Evolutionary conservation across 768 basidiomycete species (phyloP).

Genomic region (Fibroporia radiculosa): DNA sequence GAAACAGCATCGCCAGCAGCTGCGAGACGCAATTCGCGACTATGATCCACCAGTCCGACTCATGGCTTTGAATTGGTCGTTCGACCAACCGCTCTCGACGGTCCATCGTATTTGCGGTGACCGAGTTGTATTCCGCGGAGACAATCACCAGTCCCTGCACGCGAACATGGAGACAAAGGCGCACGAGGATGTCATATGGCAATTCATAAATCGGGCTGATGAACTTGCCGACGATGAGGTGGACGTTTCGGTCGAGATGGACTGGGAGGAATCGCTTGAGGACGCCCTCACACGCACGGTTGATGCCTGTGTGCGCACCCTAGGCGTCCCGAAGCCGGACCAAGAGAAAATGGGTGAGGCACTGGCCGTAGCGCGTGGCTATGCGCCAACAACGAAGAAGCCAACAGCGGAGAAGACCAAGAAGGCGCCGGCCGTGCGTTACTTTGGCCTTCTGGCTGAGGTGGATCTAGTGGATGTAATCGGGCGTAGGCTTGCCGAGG

Average conservation of each 20-base stretch:
- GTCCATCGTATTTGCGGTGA: slow-evolving; percentile 72
- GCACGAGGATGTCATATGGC: slow-evolving; percentile 80
- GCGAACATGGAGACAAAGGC: slow-evolving; percentile 40
- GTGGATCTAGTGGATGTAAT: slow-evolving; percentile 50
- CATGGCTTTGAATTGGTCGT: slow-evolving; percentile 74
- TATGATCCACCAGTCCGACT: slow-evolving; percentile 54
- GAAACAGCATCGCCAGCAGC: slow-evolving; percentile 62
- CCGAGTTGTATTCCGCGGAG: slow-evolving; percentile 67
- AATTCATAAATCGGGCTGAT: slow-evolving; percentile 62
- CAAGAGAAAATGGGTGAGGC: slow-evolving; percentile 50
- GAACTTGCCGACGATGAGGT: slow-evolving; percentile 57
- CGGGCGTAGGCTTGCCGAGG: slow-evolving; percentile 29
- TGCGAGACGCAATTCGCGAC: slow-evolving; percentile 46
- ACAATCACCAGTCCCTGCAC: slow-evolving; percentile 78
- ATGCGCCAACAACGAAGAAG: slow-evolving; percentile 29
- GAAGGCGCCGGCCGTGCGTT: slow-evolving; percentile 39
- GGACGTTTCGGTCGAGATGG: slow-evolving; percentile 63
- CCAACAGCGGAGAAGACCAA: slow-evolving; percentile 24
- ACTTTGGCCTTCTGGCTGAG: slow-evolving; percentile 76
- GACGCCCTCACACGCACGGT: slow-evolving; percentile 51
- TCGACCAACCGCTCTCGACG: slow-evolving; percentile 47
- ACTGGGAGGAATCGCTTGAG: slow-evolving; percentile 46
- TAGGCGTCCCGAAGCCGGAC: slow-evolving; percentile 46
- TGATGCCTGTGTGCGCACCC: slow-evolving; percentile 43
- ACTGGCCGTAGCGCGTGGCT: slow-evolving; percentile 32